Conservation (phyloP, 2,329 filamentous ascomycete species). For the Simplicillium aogashimaense region DNA sequence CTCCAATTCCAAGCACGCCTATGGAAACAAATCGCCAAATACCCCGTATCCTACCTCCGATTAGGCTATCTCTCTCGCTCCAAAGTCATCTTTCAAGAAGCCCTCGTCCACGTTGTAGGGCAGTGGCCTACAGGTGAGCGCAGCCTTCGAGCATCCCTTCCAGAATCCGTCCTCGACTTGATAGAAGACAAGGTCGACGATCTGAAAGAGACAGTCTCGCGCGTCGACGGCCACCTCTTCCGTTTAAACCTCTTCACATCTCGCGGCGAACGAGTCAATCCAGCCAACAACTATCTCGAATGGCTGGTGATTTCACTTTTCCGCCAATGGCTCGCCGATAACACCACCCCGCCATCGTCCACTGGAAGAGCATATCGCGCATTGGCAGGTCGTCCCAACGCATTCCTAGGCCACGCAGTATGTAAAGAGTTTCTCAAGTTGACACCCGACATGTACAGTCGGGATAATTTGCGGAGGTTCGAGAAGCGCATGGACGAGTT, state of each 20-base stretch:
- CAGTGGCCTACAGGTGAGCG: slow-evolving; percentile 81
- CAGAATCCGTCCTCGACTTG: slow-evolving; percentile 70
- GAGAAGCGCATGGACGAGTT: slow-evolving; percentile 84
- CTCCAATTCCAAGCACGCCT: slow-evolving; percentile 83
- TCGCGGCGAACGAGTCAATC: slow-evolving; percentile 72
- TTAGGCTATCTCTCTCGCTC: slow-evolving; percentile 79
- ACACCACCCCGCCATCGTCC: slow-evolving; percentile 58
- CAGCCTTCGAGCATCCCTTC: slow-evolving; percentile 64
- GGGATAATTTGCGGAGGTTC: slow-evolving; percentile 78
- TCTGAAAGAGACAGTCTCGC: slow-evolving; percentile 70
- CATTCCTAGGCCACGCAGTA: slow-evolving; percentile 75
- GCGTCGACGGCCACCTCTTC: slow-evolving; percentile 74
- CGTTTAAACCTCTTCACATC: slow-evolving; percentile 69
- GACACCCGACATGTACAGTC: slow-evolving; percentile 69
- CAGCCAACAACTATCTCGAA: slow-evolving; percentile 71
- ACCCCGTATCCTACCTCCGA: slow-evolving; percentile 84
- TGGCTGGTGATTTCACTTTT: slow-evolving; percentile 86
- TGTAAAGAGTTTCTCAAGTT: slow-evolving; percentile 85
- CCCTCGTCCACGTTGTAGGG: slow-evolving; percentile 85
- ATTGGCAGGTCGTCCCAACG: slow-evolving; percentile 48
- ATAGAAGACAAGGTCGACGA: slow-evolving; percentile 95
- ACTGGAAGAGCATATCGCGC: slow-evolving; percentile 68
- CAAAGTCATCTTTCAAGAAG: slow-evolving; percentile 76
- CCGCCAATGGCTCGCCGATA: slow-evolving; percentile 87
- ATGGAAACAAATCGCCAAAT: slow-evolving; percentile 96